phyloP scores from a whole-genome alignment of 768 basidiomycete genomes.

The Dioszegia aurantiaca region DNA sequence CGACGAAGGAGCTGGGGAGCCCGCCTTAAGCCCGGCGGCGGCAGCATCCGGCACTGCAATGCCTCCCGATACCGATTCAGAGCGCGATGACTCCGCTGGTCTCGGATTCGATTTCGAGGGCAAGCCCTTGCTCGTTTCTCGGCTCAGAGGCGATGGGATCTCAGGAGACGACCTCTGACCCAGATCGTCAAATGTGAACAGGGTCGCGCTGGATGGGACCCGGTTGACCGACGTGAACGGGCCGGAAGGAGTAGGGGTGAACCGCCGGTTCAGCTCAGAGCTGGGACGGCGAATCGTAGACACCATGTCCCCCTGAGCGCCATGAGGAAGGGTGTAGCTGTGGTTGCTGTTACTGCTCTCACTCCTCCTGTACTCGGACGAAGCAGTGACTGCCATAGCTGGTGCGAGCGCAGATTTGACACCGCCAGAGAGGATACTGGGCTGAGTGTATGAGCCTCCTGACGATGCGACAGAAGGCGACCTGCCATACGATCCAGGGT shows the following conservation, averaged over 20 bases:
- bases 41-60: background rate
- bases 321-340: background rate
- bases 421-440: conserved; percentile 1
- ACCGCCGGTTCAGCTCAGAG: background rate
- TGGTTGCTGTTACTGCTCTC: background rate
- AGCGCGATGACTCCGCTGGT: background rate
- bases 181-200: conserved; percentile 13
- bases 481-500: conserved; percentile 23
- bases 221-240: conserved; percentile 3
- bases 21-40: background rate
- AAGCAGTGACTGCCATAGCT: conserved; percentile 32
- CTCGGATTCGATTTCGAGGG: too few relatives aligned
- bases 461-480: conserved; percentile 36
- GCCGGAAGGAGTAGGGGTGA: background rate
- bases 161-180: conserved; percentile 4
- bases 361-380: conserved; percentile 3
- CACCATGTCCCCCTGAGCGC: background rate
- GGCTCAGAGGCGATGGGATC: conserved; percentile 7
- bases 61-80: background rate
- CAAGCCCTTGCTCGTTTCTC: background rate
- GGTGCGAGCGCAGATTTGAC: conserved; percentile 23
- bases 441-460: conserved; percentile 20
- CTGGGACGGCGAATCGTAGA: background rate
- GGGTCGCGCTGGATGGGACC: background rate
- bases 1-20: background rate